Percentiles rank a stretch among this genome's conserved stretches.
Conservation (phyloP, 2,329 filamentous ascomycete genomes). For the Fusarium equiseti region DNA sequence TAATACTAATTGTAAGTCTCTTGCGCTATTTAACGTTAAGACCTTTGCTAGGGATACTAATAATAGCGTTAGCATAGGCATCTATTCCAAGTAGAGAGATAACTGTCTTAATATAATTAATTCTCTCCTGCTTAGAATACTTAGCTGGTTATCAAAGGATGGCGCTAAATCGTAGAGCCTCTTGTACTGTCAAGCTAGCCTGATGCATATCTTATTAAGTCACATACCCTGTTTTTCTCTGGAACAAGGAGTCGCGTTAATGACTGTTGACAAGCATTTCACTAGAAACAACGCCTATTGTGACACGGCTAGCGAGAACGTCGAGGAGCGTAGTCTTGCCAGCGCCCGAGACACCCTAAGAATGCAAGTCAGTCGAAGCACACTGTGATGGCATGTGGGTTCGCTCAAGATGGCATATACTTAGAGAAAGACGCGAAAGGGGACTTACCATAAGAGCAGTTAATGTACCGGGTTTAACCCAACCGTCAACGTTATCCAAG, state of each 20-base stretch:
- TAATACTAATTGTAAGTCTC: constrained; percentile 68
- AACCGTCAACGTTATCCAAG: constrained; percentile 76
- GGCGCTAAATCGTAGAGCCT: constrained; percentile 84
- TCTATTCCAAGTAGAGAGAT: constrained; percentile 72
- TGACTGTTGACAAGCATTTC: constrained; percentile 75
- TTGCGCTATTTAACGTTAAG: constrained; percentile 71
- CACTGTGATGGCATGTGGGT: too few relatives aligned
- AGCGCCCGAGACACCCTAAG: constrained; percentile 74
- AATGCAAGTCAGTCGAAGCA: background rate
- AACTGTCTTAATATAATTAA: constrained; percentile 83
- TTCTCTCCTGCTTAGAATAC: constrained; percentile 75
- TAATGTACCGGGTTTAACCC: constrained; percentile 78
- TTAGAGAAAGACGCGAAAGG: too few relatives aligned
- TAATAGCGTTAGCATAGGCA: constrained; percentile 71
- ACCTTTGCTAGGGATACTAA: constrained; percentile 68
- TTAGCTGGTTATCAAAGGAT: constrained; percentile 80
- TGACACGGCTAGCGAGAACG: constrained; percentile 82
- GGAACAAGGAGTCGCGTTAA: constrained; percentile 80
- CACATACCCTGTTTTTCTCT: constrained; percentile 87
- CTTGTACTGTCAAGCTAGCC: constrained; percentile 81
- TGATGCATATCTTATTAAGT: constrained; percentile 90
- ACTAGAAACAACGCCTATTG: constrained; percentile 87
- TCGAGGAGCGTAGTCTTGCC: constrained; percentile 90
- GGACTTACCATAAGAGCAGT: constrained; percentile 73
- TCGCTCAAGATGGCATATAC: too few relatives aligned